Evolutionary conservation across 78 protist species (phyloP).

Genomic region (Isochrysis galbana): DNA sequence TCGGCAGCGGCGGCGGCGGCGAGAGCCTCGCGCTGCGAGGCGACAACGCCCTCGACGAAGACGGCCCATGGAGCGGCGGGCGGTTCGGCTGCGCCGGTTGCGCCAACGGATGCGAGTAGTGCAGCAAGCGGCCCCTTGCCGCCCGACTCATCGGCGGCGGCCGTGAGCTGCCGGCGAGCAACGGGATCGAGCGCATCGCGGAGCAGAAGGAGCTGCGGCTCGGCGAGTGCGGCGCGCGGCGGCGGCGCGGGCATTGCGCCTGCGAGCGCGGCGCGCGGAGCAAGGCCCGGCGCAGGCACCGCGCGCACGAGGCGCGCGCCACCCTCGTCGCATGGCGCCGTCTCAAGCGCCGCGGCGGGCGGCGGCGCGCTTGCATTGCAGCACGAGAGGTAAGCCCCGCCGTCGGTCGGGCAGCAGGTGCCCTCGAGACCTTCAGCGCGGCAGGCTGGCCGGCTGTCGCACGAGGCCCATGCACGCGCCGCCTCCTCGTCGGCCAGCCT

Average conservation of each 20-base stretch:
- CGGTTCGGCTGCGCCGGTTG: background rate
- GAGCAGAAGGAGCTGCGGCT: background rate
- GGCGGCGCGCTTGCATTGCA: background rate
- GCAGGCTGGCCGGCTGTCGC: background rate
- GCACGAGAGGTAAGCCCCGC: background rate
- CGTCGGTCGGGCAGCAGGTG: background rate
- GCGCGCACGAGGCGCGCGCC: background rate
- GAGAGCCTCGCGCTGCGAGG: background rate
- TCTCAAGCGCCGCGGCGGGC: background rate
- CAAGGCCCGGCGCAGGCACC: background rate
- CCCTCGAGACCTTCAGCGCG: background rate
- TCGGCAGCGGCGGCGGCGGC: background rate
- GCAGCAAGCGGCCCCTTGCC: too few species aligned
- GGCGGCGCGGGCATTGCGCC: background rate
- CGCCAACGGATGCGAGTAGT: background rate
- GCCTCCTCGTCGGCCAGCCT: background rate
- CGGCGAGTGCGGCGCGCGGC: background rate
- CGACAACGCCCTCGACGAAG: background rate
- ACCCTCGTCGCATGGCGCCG: background rate
- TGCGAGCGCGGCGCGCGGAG: background rate
- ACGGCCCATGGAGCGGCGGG: background rate
- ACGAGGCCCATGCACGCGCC: background rate
- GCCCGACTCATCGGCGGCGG: background rate
- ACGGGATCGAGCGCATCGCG: background rate
- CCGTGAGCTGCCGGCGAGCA: background rate